Evolutionary conservation across 805 yeast species (phyloP), one percentile per base, ranked within the genome.

Genomic region (Candida peoriensis): DNA sequence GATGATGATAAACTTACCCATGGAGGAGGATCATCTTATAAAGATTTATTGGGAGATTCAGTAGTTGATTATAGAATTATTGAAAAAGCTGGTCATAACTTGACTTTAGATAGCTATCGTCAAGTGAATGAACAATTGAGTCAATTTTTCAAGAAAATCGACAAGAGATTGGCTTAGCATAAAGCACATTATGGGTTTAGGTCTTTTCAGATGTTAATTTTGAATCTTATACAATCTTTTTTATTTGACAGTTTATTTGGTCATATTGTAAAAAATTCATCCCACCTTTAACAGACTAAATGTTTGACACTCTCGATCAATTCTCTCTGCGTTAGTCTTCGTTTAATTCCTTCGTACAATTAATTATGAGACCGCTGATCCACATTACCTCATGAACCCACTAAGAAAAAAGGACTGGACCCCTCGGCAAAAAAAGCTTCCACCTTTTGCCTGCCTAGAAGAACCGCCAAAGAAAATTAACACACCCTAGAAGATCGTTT

Each of bases 61-160:
- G 33, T 26, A 3, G 37, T 35, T n/a, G 31, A 43, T 2, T 51
- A 51, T 30, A 24, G 31, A n/a, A 29, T 32, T 6, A n/a, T 51
- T 21, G 37, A 37, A 15, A 24, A 41, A 11, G 43, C 47, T 5
- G 55, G 55, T 1, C 55, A 51, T 20, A 51, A 51, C 27, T 17
- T 51, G 29, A 37, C 39, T 30, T 24, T 51, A 13, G 54, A 49
- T 21, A 35, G 39, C 1, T 41, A 37, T 18, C 25, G 39, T 8
- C 37, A 42, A 21, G 26, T 51, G n/a, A 47, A 49, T 28, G 17
- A 27, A 8, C 20, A 34, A 6, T 9, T 42, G n/a, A 27, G n/a
- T 2, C 19, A 18, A 22, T 41, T 37, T 11, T 20, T 37, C 9
- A 25, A 23, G 17, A 19, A 20, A 11, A 30, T 12, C 15, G 8